Base-by-base conservation (phyloP, 2,329 filamentous ascomycete species). In the Pochonia chlamydosporia region DNA sequence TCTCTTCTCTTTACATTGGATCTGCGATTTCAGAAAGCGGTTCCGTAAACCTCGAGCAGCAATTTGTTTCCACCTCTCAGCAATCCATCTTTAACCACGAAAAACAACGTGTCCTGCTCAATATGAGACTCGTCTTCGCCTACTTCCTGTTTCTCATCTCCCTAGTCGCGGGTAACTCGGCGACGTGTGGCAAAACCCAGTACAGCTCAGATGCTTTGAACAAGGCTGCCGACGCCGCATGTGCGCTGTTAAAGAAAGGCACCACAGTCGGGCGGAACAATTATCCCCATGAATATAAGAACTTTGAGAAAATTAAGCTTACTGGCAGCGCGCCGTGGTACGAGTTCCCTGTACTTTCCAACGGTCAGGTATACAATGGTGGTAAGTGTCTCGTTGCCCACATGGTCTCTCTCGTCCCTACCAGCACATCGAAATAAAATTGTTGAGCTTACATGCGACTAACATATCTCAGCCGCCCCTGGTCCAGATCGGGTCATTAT, bases 401-500 rank as follows among this genome's bases (percentile, higher is more conserved):
- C 11, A 7, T 25, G 30, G 11, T 24, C 20, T 2, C 23, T 4
- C 5, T 5, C 31, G 13, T 14, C 3, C 14, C 14, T n/a, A 33
- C 6, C 14, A 5, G n/a, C 26, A 23, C 18, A 41, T 28, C 26
- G 24, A 8, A 49, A 28, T 40, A n/a, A 33, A n/a, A n/a, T n/a
- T n/a, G n/a, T n/a, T n/a, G n/a, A n/a, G n/a, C n/a, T n/a, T 33
- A 33, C 13, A n/a, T 33, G 16, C 20, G 31, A 18, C 46, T 51
- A 23, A 51, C 31, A 7, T 18, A 24, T 8, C 13, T 5, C 44
- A 76, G 80, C 79, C 18, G 76, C 73, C 3, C 82, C 82, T 1
- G 81, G 82, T 37, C 66, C 82, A 18, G 81, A 85, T 58, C 76
- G 82, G 41, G 78, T 84, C 45, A 63, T 85, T 26, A 79, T 84